Evolutionary conservation across 2,329 filamentous ascomycete genomes (phyloP), one percentile per base, ranked within the genome.

Genomic region (Neocatenulostroma microsporum): DNA sequence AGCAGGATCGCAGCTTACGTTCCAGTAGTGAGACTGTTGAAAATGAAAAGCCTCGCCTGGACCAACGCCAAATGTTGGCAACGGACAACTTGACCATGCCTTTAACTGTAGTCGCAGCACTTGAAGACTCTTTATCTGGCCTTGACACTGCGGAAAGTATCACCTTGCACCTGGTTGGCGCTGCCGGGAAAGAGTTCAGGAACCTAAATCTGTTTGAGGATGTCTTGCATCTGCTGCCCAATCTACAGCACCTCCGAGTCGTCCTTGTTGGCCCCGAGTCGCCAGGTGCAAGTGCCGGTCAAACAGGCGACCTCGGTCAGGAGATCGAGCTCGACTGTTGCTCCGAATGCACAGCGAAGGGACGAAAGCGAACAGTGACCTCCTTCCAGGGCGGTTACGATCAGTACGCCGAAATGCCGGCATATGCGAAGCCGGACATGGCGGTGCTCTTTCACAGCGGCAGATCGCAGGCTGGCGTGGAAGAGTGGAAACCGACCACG

Each of bases 91-190:
- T 30, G 13, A 9, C 36, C 20, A 23, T 39, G 21, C 12, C 30
- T 3, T 7, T 34, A 15, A 39, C 29, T 9, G 23, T 39, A 10
- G 3, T 39, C 5, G 36, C 36, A 27, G 36, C 36, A 9, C 12
- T 27, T 11, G 30, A 39, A 21, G 29, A 19, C 17, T 13, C 30
- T 15, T 21, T 18, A 5, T 12, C 28, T 8, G 30, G 17, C 17
- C 30, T 39, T 4, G 5, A 10, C 2, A 13, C 20, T 3, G 21
- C 14, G 20, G 5, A 19, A 17, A 25, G 19, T 9, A 14, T 26
- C 4, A 21, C 27, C 4, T 17, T 39, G n/a, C 36, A 39, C 11
- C 13, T 39, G 21, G n/a, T 39, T 5, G 36, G 36, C 10, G 36
- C 36, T 14, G 17, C 21, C 14, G 30, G 12, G 8, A 19, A 18